Evolutionary conservation across 768 basidiomycete species (phyloP).

Genomic region (Rhodotorula babjevae): DNA sequence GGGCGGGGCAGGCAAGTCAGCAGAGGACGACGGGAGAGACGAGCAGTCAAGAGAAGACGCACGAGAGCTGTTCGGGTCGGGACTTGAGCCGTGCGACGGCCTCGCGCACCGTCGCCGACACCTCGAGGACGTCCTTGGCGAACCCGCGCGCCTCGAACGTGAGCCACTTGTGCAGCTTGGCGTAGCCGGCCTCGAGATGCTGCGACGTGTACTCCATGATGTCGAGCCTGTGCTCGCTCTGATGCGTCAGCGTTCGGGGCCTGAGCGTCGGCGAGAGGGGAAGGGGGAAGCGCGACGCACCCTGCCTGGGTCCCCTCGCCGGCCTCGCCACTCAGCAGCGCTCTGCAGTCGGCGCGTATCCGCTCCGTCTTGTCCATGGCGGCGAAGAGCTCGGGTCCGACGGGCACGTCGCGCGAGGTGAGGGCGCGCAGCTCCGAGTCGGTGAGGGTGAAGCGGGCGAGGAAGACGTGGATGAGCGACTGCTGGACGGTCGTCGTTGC

Average conservation of each 20-base stretch:
- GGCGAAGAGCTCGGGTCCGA: slow-evolving; percentile 69
- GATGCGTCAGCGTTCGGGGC: background rate
- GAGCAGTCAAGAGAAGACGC: no score
- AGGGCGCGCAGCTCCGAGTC: slow-evolving; percentile 68
- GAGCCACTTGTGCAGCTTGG: slow-evolving; percentile 81
- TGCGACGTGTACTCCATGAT: slow-evolving; percentile 78
- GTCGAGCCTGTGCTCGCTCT: slow-evolving; percentile 59
- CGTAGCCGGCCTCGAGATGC: slow-evolving; percentile 80
- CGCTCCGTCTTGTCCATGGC: slow-evolving; percentile 80
- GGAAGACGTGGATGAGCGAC: slow-evolving; percentile 65
- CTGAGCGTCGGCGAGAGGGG: background rate
- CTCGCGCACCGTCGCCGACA: slow-evolving; percentile 62
- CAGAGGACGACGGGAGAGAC: background rate
- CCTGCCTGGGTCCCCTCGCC: slow-evolving; percentile 47
- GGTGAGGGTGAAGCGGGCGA: slow-evolving; percentile 76
- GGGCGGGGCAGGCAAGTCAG: slow-evolving; percentile 40
- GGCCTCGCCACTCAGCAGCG: slow-evolving; percentile 68
- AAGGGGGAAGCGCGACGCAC: slow-evolving; percentile 33
- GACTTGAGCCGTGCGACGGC: slow-evolving; percentile 67
- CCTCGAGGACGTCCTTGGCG: slow-evolving; percentile 57
- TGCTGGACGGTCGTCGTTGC: slow-evolving; percentile 27
- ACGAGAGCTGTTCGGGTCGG: slow-evolving; percentile 74
- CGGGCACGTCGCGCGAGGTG: slow-evolving; percentile 69
- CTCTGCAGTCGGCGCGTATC: slow-evolving; percentile 77
- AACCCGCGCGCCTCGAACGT: slow-evolving; percentile 77